These are phyloP conservation scores for Apophysomyces trapeziformis DNA, from an alignment of 371 early-diverging fungal species.

Conservation along the genomic window DNA sequence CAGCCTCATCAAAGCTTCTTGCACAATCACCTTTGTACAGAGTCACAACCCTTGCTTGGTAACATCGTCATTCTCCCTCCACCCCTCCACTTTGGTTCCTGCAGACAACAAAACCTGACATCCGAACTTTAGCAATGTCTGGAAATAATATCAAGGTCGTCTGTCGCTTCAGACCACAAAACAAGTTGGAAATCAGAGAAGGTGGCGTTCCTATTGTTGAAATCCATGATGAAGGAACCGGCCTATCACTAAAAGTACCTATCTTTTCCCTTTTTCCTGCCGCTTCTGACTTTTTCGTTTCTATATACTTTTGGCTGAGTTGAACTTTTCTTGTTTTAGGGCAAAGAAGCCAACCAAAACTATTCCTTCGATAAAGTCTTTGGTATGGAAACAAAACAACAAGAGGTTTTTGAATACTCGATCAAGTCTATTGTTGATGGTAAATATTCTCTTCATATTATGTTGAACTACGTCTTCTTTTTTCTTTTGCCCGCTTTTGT, in stretches of 20 bases:
- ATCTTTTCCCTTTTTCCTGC: no score
- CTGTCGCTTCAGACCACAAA: conserved; percentile 97
- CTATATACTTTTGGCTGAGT: background rate
- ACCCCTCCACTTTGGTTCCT: no score
- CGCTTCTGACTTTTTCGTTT: background rate
- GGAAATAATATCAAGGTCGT: conserved; percentile 95
- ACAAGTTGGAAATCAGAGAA: conserved; percentile 86
- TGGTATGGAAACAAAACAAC: conserved; percentile 81
- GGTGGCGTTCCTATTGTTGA: conserved; percentile 87
- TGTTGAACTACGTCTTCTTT: background rate
- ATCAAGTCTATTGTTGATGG: conserved; percentile 92
- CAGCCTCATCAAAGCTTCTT: conserved; percentile 11
- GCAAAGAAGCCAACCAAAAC: conserved; percentile 78
- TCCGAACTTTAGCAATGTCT: conserved; percentile 32
- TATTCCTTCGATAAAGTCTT: conserved; percentile 94
- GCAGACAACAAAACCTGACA: background rate
- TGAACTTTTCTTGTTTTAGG: conserved; percentile 48
- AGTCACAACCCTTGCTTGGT: background rate
- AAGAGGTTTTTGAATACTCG: conserved; percentile 87
- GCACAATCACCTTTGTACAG: conserved; percentile 8
- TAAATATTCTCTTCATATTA: conserved; percentile 30
- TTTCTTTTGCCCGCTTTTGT: conserved; percentile 6
- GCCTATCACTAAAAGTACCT: conserved; percentile 72
- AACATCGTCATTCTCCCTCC: background rate
- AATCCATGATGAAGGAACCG: conserved; percentile 82